Evolutionary conservation across 1,284 basidiomycete species (phyloP).

Genomic region (Ceratobasidium sp.): DNA sequence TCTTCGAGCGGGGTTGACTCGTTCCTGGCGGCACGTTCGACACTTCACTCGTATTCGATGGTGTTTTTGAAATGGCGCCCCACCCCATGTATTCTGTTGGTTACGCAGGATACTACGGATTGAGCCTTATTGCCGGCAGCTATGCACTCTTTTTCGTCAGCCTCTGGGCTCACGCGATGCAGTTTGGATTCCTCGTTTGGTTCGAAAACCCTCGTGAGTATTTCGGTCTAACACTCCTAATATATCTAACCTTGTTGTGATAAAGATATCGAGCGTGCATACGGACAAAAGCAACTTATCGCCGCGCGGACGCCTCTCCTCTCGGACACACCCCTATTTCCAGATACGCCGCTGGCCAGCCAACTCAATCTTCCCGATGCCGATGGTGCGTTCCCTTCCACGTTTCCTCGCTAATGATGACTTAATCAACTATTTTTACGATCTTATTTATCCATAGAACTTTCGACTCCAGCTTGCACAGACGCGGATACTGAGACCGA

Average conservation of each 20-base stretch:
- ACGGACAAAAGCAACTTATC: constrained; percentile 88
- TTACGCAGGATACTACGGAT: constrained; percentile 96
- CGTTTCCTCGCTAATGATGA: background rate
- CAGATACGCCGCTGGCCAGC: constrained; percentile 20
- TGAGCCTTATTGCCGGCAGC: constrained; percentile 87
- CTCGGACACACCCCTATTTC: background rate
- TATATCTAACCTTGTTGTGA: constrained; percentile 3
- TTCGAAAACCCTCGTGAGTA: constrained; percentile 96
- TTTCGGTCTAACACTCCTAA: constrained; percentile 15
- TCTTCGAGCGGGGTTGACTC: constrained; percentile 82
- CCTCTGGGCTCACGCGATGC: constrained; percentile 91
- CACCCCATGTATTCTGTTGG: constrained; percentile 97
- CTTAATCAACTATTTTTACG: background rate
- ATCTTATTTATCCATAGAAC: constrained; percentile 39
- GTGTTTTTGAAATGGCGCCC: constrained; percentile 93
- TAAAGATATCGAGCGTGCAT: constrained; percentile 91
- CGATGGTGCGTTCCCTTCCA: constrained; percentile 1
- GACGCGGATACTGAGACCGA: constrained; percentile 83
- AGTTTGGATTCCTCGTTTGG: constrained; percentile 95
- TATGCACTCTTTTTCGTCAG: constrained; percentile 95
- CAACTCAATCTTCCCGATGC: constrained; percentile 46
- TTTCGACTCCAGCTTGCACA: constrained; percentile 73
- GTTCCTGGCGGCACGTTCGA: constrained; percentile 55
- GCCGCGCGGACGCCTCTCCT: constrained; percentile 81
- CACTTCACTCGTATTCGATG: constrained; percentile 91